These are phyloP conservation scores for Ascochyta fabae DNA, from an alignment of 2,329 filamentous ascomycete genomes.

Conservation along the genomic window DNA sequence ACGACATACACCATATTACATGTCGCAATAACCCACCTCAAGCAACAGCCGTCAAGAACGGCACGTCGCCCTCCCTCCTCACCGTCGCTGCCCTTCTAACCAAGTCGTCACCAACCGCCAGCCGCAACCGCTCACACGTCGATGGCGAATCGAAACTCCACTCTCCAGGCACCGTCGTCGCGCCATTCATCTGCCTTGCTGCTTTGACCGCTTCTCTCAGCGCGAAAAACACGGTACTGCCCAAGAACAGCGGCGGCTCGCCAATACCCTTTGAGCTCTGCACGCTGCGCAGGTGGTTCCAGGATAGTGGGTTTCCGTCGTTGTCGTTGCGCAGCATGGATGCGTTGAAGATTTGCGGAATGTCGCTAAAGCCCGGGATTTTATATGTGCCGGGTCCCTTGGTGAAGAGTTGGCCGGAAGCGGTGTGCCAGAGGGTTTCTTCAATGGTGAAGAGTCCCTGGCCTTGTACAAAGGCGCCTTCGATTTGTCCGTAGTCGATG, in stretches of 20 bases:
- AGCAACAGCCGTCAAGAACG: slow-evolving; percentile 40
- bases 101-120: slow-evolving; percentile 80
- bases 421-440: slow-evolving; percentile 69
- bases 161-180: slow-evolving; percentile 50
- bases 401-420: slow-evolving; percentile 70
- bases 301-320: slow-evolving; percentile 62
- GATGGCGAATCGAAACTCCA: slow-evolving; percentile 74
- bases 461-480: slow-evolving; percentile 81
- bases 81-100: slow-evolving; percentile 71
- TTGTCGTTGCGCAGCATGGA: slow-evolving; percentile 74
- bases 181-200: slow-evolving; percentile 62
- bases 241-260: slow-evolving; percentile 77
- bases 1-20: no score
- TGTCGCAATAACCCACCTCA: neutral
- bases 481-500: slow-evolving; percentile 82
- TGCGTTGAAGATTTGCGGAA: slow-evolving; percentile 85
- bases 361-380: slow-evolving; percentile 86
- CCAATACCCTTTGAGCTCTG: slow-evolving; percentile 81
- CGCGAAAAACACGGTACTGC: slow-evolving; percentile 83
- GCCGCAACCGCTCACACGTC: slow-evolving; percentile 79
- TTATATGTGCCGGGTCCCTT: slow-evolving; percentile 75
- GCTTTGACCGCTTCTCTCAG: slow-evolving; percentile 80
- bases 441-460: slow-evolving; percentile 80
- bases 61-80: slow-evolving; percentile 71
- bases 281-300: slow-evolving; percentile 84